Percentiles rank a stretch among this genome's conserved stretches.
Conservation (phyloP, 768 basidiomycete species). For the Lactifluus rugatus region DNA sequence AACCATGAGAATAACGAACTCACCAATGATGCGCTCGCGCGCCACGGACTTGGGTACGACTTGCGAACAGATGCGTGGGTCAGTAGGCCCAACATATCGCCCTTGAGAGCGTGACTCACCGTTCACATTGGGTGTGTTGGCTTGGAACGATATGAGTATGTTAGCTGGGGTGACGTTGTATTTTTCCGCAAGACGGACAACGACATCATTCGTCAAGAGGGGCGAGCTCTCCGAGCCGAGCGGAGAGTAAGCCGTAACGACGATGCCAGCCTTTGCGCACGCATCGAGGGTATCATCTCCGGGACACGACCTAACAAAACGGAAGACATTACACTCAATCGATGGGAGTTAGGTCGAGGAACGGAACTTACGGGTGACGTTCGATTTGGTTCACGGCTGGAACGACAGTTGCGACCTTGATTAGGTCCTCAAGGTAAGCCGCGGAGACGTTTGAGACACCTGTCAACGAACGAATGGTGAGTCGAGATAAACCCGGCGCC, state of each 20-base stretch:
- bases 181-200: slow-evolving; percentile 53
- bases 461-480: slow-evolving; percentile 20
- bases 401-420: slow-evolving; percentile 43
- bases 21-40: slow-evolving; percentile 47
- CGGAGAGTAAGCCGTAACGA: slow-evolving; percentile 70
- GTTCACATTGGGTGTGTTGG: slow-evolving; percentile 50
- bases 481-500: neutral
- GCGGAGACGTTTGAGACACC: slow-evolving; percentile 67
- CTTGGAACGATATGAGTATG: slow-evolving; percentile 63
- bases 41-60: slow-evolving; percentile 77
- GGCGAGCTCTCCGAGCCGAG: slow-evolving; percentile 66
- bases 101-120: slow-evolving; percentile 26
- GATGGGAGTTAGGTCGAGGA: no score
- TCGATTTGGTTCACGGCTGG: slow-evolving; percentile 80
- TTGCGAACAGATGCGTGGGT: slow-evolving; percentile 14
- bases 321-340: neutral
- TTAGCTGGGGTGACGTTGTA: slow-evolving; percentile 52
- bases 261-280: slow-evolving; percentile 55
- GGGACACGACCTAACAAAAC: slow-evolving; percentile 41
- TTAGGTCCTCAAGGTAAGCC: slow-evolving; percentile 50
- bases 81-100: slow-evolving; percentile 18
- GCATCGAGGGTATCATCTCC: slow-evolving; percentile 56
- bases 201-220: slow-evolving; percentile 48
- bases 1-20: slow-evolving; percentile 16
- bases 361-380: slow-evolving; percentile 50